Evolutionary conservation across 2,329 filamentous ascomycete genomes (phyloP), one percentile per base, ranked within the genome.

Genomic region (Lasiodiplodia hormozganensis): DNA sequence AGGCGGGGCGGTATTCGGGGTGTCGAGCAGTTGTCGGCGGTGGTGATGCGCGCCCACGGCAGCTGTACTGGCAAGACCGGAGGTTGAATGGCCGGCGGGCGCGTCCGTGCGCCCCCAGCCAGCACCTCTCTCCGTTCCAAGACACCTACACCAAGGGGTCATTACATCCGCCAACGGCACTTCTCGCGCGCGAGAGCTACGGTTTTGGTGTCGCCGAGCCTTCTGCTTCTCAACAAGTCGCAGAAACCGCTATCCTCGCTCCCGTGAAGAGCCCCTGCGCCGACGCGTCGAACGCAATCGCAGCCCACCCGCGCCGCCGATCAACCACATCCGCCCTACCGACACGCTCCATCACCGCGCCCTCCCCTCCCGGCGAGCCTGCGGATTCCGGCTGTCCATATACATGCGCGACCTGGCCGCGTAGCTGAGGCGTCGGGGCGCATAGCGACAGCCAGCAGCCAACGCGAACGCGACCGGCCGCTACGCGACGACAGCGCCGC

Each of bases 121-220:
- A 67, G 64, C 64, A 67, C 52, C 52, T 56, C 52, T 66, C 65
- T 62, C 65, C 65, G 65, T 67, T 58, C 54, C 54, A 67, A 57
- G 43, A 47, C 54, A 65, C 47, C 14, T 28, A 67, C 56, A 67
- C 65, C 65, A 60, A 67, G 65, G 65, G 65, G 65, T 57, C 54
- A 51, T 67, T 67, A 60, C 54, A 62, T 53, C 56, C 65, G 54
- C 65, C 65, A 60, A 73, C 76, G 71, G 73, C 65, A 70, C 73
- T 75, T 70, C 75, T 68, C 69, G 57, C 72, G 67, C 73, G 31
- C 54, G 72, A 72, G 62, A 70, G 67, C 70, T 73, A 69, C 73
- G 73, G 76, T 73, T 54, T 31, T 70, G 38, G 77, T 80, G 78
- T 80, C 78, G 77, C 78, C 70, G 70, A 36, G 58, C 51, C 54